Base-by-base conservation (phyloP, 83 land plant genomes). In the Isoetes engelmannii region DNA sequence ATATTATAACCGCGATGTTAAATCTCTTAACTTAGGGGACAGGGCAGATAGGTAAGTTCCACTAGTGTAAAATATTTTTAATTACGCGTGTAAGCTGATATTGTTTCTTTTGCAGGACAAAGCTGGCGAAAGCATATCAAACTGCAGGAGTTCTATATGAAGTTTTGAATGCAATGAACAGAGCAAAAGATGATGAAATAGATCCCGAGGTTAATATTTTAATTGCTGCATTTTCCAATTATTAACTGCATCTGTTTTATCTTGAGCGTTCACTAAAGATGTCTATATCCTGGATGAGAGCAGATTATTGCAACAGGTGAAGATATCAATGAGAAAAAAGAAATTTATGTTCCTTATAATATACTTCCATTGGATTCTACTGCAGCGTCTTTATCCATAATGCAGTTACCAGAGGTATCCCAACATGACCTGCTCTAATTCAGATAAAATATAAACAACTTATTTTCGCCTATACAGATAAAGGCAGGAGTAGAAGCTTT, bases 311-410 rank as follows among this genome's bases (percentile, higher is more conserved):
- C 87, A 15, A 83, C 87, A 47, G 85, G 85, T 7, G 82, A 60
- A 62, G 87, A 90, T 82, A 86, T 90, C 41, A 82, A 87, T 47
- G 87, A 88, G 70, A 90, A 87, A 80, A 82, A 84, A 63, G 84
- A 87, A 77, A 87, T 90, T 20, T 90, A 84, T 73, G 55, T 75
- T 4, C 87, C 92, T n/a, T 90, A 84, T 73, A 90, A 90, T 77
- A 90, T 90, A 67, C 89, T 90, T 69, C 96, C 92, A 44, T 71
- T 87, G 56, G 92, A 90, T 77, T 74, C 89, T 41, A 87, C 82
- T 66, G 89, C 89, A 51, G 86, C 92, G 37, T 83, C 92, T 45
- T 86, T 84, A 68, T 67, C 84, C 17, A 85, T 90, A 45, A 84
- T 89, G 94, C 86, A 87, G 57, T 76, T 76, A 48, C 86, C 84